A percentile compares a stretch with the other conserved stretches of the same genome.
Evolutionary conservation across 2,329 filamentous ascomycete genomes (phyloP).

Genomic region (Scedosporium aurantiacum): DNA sequence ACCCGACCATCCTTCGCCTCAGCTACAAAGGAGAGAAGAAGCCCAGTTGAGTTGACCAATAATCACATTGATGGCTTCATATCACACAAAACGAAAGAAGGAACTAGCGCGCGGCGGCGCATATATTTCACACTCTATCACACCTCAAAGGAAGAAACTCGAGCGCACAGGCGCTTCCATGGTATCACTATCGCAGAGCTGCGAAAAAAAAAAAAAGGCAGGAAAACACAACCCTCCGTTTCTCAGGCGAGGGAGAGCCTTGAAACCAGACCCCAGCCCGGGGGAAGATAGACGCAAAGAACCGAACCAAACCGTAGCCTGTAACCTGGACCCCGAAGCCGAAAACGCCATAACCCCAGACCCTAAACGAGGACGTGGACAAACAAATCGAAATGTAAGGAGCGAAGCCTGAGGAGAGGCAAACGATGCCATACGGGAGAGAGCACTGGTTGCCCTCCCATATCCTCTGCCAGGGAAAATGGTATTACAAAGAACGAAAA

Average conservation of each 20-base stretch:
- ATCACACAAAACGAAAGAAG: background rate
- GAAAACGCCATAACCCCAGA: too few relatives aligned
- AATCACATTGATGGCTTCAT: too few relatives aligned
- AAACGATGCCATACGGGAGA: too few relatives aligned
- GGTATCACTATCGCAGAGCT: slow-evolving; percentile 1
- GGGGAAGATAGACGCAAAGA: background rate
- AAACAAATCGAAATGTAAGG: too few relatives aligned
- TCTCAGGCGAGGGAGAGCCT: background rate
- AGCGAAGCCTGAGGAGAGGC: too few relatives aligned
- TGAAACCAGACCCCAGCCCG: background rate
- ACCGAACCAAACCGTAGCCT: background rate
- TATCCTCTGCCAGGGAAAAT: too few relatives aligned
- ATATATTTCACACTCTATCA: background rate
- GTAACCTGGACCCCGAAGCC: background rate
- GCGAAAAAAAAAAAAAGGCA: background rate
- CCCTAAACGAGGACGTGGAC: too few relatives aligned
- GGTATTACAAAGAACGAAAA: too few relatives aligned
- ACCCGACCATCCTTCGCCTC: too few relatives aligned
- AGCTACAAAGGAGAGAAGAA: too few relatives aligned
- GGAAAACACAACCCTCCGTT: background rate
- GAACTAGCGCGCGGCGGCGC: background rate
- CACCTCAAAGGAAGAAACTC: background rate
- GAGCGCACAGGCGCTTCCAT: background rate
- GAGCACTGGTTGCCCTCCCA: too few relatives aligned
- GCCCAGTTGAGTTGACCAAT: too few relatives aligned